Evolutionary conservation across 495 filamentous ascomycete species (phyloP), one percentile per base, ranked within the genome.

Genomic region (Podospora tetraspora): DNA sequence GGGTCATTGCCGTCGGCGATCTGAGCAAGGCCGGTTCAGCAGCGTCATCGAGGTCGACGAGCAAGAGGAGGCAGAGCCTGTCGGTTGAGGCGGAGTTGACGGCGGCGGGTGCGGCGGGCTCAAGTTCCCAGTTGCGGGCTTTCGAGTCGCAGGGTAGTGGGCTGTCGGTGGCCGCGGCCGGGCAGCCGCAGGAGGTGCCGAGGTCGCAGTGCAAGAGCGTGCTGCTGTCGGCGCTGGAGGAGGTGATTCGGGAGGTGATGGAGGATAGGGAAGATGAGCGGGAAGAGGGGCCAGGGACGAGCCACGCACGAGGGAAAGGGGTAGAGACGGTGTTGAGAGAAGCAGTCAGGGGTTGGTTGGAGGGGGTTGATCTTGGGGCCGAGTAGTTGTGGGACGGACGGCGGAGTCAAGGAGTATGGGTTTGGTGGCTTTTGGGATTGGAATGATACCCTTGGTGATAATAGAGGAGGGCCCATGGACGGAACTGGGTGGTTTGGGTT

Each of bases 1-100:
- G 85, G 34, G 88, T 94, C 59, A 85, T 94, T 29, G 84, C 86
- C 4, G 71, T 78, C 5, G 75, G 72, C 22, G 78, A 80, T 59
- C 67, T 68, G 24, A 82, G 80, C 73, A 83, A 81, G 52, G 77
- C 69, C 64, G 79, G 75, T 67, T 81, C 80, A 10, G 64, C 76
- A 3, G 69, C 75, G 25, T 82, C 80, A 30, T 81, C 79, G 0
- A 64, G 82, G 67, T 82, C 80, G 13, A 78, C 73, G 9, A 83
- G 81, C 66, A 82, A 81, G 69, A 76, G 76, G 37, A 73, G 77
- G 57, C 78, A 74, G 62, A 74, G 80, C 43, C 16, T 52, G 2
- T 52, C 43, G 7, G 43, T n/a, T n/a, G 43, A 52, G 43, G 19
- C 43, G 19, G 43, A 52, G 43, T 8, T 52, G 43, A 19, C 43